Percentiles rank a stretch among this genome's conserved stretches.
These are phyloP conservation scores for Globisporangium paddicum DNA, from an alignment of 352 stramenopile genomes.

Conservation along the genomic window DNA sequence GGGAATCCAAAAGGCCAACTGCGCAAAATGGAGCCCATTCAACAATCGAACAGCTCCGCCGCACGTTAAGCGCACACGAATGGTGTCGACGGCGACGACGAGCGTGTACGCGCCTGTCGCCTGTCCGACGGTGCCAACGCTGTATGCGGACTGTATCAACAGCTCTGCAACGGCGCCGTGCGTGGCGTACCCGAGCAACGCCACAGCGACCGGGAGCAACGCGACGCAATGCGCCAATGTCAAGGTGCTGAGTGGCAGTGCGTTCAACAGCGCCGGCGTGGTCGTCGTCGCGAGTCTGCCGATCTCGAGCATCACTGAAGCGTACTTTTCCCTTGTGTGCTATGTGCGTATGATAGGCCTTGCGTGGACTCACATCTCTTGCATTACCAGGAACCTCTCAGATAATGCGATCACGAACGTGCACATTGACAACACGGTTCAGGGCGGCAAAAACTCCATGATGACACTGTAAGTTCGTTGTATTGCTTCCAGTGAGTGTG, in stretches of 20 bases:
- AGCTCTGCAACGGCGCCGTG: not conserved
- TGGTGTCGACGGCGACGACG: not conserved
- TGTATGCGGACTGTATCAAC: constrained; percentile 3
- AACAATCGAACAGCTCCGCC: not conserved
- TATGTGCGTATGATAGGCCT: too few species aligned
- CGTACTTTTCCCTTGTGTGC: too few species aligned
- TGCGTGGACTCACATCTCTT: not conserved
- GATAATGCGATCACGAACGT: constrained; percentile 16
- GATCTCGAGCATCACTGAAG: not conserved
- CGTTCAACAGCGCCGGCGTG: not conserved
- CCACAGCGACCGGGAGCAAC: not conserved
- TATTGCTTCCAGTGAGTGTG: too few species aligned
- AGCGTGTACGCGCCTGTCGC: not conserved
- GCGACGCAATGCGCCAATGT: constrained; percentile 3
- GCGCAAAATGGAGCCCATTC: not conserved
- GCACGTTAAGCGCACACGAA: not conserved
- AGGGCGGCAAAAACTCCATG: not conserved
- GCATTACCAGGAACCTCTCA: constrained; percentile 1
- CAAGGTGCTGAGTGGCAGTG: not conserved
- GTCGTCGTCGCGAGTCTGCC: constrained; percentile 2
- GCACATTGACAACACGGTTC: not conserved
- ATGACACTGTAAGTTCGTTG: not conserved
- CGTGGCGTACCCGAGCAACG: constrained; percentile 6
- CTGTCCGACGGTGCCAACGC: constrained; percentile 4
- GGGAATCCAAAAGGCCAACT: too few species aligned